Evolutionary conservation across 148 eudicot genomes (phyloP), one percentile per base, ranked within the genome.

Genomic region (Camellia japonica): DNA sequence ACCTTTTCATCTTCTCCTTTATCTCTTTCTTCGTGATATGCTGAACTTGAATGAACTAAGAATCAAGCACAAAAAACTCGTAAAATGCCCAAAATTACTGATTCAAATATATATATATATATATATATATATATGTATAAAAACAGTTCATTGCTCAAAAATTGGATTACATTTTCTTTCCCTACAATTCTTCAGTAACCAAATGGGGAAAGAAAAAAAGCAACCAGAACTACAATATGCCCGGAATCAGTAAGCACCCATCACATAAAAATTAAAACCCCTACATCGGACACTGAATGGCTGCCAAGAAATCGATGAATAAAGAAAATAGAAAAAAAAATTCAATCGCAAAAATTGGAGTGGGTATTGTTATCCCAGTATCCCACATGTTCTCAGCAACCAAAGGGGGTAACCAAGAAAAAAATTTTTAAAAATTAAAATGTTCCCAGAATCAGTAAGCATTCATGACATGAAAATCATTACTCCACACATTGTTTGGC

Each of bases 1-100:
- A 89, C 80, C 90, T 88, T 92, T 93, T 92, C 87, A 90, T 86
- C 88, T 92, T 92, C 64, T 87, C 84, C 68, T 85, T 85, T 86
- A 72, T 85, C 83, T 94, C 89, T 82, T 84, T 93, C 66, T 90
- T 91, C 23, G 98, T 91, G 76, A 92, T 88, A 78, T 82, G 86
- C 75, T 98, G 87, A 90, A 92, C 85, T 89, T 92, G 97, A 83
- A 83, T 83, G 62, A 86, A 76, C 90, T 85, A 76, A 76, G 51
- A 84, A 70, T 9, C 52, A 81, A 62, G 19, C 73, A 60, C 79
- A 73, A 70, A 68, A 19, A 81, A 68, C 46, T 49, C 42, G 42
- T 56, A 49, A 38, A 23, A 23, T 23, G 9, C n/a, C 1, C 44
- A 73, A 62, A 73, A 73, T 73, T 43, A 38, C 23, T 73, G 4